Conservation (phyloP, 2,329 filamentous ascomycete species). For the Clarireedia paspali region DNA sequence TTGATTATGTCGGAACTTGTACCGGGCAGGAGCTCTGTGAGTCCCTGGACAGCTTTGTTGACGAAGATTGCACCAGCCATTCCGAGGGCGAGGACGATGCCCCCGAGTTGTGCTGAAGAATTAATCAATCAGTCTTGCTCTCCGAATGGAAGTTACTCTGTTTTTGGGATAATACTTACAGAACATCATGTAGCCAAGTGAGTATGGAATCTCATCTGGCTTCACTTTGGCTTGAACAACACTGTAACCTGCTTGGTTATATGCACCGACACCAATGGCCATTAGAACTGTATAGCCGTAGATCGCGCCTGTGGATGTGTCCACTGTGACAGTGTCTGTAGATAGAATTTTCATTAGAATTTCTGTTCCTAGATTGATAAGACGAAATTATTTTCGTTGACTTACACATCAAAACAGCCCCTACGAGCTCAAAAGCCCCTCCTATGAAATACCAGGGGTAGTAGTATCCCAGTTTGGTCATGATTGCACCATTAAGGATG, state of each 20-base stretch:
- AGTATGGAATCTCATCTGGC: neutral
- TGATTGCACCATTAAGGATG: slow-evolving; percentile 31
- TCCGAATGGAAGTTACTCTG: neutral
- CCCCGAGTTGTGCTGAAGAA: neutral
- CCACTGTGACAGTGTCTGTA: neutral
- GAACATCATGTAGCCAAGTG: neutral
- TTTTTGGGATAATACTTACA: neutral
- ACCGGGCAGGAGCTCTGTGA: neutral
- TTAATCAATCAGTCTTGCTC: neutral
- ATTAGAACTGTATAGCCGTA: neutral
- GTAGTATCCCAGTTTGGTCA: slow-evolving; percentile 26
- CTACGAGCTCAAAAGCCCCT: slow-evolving; percentile 18
- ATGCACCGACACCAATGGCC: neutral
- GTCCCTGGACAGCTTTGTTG: neutral
- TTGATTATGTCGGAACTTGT: too few relatives aligned
- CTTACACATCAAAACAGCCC: neutral
- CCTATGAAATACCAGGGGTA: slow-evolving; percentile 30
- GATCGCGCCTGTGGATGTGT: neutral
- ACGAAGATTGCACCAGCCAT: slow-evolving; percentile 4
- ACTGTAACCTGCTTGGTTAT: slow-evolving; percentile 25
- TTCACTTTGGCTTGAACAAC: neutral
- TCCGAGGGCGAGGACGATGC: neutral
- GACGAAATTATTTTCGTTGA: slow-evolving; percentile 20
- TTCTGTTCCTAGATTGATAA: neutral
- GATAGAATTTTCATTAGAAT: neutral